Evolutionary conservation across 495 filamentous ascomycete species (phyloP).

Genomic region (Copromyces sp.): DNA sequence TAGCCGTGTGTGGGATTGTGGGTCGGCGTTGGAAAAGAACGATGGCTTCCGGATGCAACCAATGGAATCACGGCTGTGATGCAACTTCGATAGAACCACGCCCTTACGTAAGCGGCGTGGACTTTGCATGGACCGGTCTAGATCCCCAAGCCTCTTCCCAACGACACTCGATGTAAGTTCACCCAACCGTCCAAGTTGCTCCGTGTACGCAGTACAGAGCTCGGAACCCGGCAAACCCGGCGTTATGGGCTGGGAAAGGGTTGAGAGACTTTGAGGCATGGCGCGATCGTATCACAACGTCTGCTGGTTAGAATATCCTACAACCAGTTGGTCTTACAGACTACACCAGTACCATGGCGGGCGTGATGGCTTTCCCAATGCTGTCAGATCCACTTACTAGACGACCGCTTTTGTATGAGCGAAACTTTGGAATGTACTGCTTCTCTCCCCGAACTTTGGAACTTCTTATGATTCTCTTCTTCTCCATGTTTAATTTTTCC

Average conservation of each 20-base stretch:
- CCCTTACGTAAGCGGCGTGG: neutral
- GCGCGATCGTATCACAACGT: neutral
- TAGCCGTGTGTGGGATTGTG: neutral
- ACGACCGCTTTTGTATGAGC: neutral
- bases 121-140: neutral
- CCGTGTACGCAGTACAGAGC: neutral
- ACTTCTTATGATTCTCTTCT: neutral
- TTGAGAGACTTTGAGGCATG: neutral
- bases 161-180: neutral
- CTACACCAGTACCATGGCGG: neutral
- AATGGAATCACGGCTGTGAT: neutral
- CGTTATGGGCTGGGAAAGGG: neutral
- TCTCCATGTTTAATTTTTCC: neutral
- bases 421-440: neutral
- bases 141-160: neutral
- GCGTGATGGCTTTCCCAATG: neutral
- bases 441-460: neutral
- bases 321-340: neutral
- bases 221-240: neutral
- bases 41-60: neutral
- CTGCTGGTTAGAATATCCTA: neutral
- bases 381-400: neutral
- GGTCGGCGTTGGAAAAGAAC: neutral
- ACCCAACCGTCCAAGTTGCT: neutral
- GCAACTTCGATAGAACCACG: neutral